Evolutionary conservation across 345 rosid species (phyloP), one percentile per base, ranked within the genome.

Genomic region (Linum trigynum): DNA sequence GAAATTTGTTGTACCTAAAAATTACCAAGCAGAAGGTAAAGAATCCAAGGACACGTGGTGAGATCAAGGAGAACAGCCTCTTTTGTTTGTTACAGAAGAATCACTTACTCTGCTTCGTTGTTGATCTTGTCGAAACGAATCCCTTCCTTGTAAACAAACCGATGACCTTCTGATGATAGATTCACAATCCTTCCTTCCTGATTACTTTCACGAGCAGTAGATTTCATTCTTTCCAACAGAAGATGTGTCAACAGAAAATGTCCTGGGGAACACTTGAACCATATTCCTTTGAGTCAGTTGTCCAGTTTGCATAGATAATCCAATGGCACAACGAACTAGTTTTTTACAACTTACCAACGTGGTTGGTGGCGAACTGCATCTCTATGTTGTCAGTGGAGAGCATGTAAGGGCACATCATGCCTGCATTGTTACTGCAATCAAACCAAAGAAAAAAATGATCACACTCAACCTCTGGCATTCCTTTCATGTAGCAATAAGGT

Each of bases 301-400:
- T 15, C 87, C 15, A 7, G 17, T 8, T 56, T 57, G 17, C 23
- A 37, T 2, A 0, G 16, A 57, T 10, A 57, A 17, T 12, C 10
- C 17, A 35, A 57, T 5, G 37, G 5, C 23, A 3, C 38, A n/a
- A 57, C 0, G 32, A 23, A 57, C 32, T 9, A 16, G 59, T 57
- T 10, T 3, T 32, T 10, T 57, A 3, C 3, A 23, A 62, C 72
- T 64, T 70, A 86, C 92, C 89, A 23, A 82, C 5, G 65, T 86
- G 83, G 67, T 86, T 86, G 15, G 82, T 78, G 23, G 86, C 92
- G 55, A 81, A 83, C 39, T 81, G 82, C 1, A 83, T 63, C 73
- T 84, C 89, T 48, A 78, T 78, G 56, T 76, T 71, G 70, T 86
- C 92, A 36, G 74, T 60, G 17, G 90, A 84, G 63, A 82, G 82